These are phyloP conservation scores for Penicillium macrosclerotiorum DNA, from an alignment of 495 filamentous ascomycete genomes.

Conservation along the genomic window DNA sequence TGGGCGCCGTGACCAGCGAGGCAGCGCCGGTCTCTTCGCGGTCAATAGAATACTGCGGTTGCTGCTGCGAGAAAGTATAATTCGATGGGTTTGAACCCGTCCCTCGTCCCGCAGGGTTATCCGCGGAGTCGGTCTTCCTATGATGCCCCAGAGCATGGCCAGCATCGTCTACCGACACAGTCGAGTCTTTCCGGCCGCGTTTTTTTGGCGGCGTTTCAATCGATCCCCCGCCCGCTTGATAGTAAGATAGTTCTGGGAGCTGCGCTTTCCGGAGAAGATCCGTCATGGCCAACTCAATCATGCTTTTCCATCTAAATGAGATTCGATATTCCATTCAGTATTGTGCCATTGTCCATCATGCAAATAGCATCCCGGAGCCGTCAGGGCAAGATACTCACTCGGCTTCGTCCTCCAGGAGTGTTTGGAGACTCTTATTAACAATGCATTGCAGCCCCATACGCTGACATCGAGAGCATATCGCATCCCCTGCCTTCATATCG, in stretches of 20 bases:
- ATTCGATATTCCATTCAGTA: background rate
- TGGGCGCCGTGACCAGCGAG: conserved; percentile 53
- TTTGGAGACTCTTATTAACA: conserved; percentile 56
- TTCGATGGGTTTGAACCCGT: conserved; percentile 19
- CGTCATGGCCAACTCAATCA: conserved; percentile 46
- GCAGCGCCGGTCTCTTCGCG: conserved; percentile 41
- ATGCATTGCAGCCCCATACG: conserved; percentile 52
- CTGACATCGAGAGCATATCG: conserved; percentile 46
- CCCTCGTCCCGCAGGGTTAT: conserved; percentile 5
- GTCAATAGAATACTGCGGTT: conserved; percentile 41
- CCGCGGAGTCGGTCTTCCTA: conserved; percentile 16
- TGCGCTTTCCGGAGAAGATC: conserved; percentile 45
- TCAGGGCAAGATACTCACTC: too few relatives aligned
- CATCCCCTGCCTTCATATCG: conserved; percentile 48
- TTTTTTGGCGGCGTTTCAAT: conserved; percentile 36
- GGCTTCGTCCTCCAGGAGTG: conserved; percentile 50
- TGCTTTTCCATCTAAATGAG: conserved; percentile 41
- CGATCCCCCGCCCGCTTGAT: conserved; percentile 38
- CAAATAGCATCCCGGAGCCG: too few relatives aligned
- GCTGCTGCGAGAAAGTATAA: conserved; percentile 25
- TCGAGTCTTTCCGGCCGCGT: conserved; percentile 39
- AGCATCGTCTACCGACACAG: conserved; percentile 37
- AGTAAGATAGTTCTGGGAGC: conserved; percentile 47
- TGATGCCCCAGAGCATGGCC: conserved; percentile 11
- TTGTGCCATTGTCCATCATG: too few relatives aligned